These are phyloP conservation scores for Blastobotrys arbuscula DNA, from an alignment of 1,139 yeast species.

Conservation along the genomic window DNA sequence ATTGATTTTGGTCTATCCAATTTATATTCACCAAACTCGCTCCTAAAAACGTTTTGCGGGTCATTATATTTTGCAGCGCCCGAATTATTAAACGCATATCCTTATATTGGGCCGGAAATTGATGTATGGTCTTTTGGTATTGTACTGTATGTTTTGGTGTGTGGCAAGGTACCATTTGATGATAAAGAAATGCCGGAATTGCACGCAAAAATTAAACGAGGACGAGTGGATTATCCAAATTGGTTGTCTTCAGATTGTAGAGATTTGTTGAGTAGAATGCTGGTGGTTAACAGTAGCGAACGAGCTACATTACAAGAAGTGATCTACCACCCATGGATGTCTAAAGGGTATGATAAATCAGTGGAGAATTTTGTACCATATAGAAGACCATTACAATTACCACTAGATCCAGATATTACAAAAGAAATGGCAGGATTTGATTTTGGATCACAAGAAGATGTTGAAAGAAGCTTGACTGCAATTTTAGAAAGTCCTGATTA, in stretches of 20 bases:
- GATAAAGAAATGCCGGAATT: conserved; percentile 89
- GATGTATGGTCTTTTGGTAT: conserved; percentile 99
- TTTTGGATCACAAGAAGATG: conserved; percentile 61
- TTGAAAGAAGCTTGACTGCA: conserved; percentile 51
- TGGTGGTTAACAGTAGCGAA: conserved; percentile 78
- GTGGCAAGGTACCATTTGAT: conserved; percentile 98
- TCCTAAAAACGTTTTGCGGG: conserved; percentile 93
- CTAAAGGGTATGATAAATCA: conserved; percentile 73
- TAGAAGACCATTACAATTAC: conserved; percentile 66
- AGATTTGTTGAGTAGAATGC: conserved; percentile 80
- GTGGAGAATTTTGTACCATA: conserved; percentile 70
- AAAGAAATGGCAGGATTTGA: conserved; percentile 75
- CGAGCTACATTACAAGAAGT: conserved; percentile 80
- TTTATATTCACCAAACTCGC: conserved; percentile 62
- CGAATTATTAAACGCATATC: conserved; percentile 84
- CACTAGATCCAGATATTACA: conserved; percentile 66
- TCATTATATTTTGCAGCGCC: conserved; percentile 98
- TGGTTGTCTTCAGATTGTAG: conserved; percentile 77
- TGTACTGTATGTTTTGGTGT: conserved; percentile 85
- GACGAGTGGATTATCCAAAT: conserved; percentile 86
- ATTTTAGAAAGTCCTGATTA: conserved; percentile 67
- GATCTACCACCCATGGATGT: conserved; percentile 91
- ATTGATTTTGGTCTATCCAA: conserved; percentile 96
- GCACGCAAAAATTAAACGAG: conserved; percentile 91
- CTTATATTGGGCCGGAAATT: conserved; percentile 94